Evolutionary conservation across 106 monocot species (phyloP).

Genomic region (Agapanthus africanus): DNA sequence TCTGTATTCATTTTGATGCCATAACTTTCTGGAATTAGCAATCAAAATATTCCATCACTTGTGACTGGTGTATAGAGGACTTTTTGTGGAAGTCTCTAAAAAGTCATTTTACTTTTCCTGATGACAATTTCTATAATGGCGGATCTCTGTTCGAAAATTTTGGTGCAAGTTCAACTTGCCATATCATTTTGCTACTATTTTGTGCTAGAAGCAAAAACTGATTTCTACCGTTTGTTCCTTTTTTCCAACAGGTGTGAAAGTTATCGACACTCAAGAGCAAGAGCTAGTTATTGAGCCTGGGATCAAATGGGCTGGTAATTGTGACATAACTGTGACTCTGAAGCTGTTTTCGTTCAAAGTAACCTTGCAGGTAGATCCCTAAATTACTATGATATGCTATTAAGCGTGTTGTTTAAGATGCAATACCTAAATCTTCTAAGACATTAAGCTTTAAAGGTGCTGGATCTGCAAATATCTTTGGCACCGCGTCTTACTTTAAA

Average conservation of each 20-base stretch:
- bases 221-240: too few relatives aligned
- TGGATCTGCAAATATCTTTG: conserved; percentile 51
- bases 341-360: conserved; percentile 44
- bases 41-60: too few relatives aligned
- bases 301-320: conserved; percentile 72
- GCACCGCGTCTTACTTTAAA: conserved; percentile 62
- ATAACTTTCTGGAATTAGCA: too few relatives aligned
- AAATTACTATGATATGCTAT: not conserved
- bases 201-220: too few relatives aligned
- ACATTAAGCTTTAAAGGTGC: conserved; percentile 14
- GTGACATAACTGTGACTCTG: conserved; percentile 40
- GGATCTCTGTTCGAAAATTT: too few relatives aligned
- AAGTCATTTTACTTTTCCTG: too few relatives aligned
- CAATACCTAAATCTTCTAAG: not conserved
- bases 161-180: not conserved
- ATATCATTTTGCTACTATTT: too few relatives aligned
- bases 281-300: conserved; percentile 61
- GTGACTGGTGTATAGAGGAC: too few relatives aligned
- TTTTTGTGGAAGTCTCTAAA: too few relatives aligned
- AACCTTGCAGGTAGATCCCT: conserved; percentile 47
- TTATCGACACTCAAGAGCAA: conserved; percentile 70
- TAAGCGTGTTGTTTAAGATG: not conserved
- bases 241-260: conserved; percentile 55
- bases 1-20: not conserved
- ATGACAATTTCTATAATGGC: too few relatives aligned